Evolutionary conservation across 1,139 yeast species (phyloP).

Genomic region (Geotrichum klebahnii): DNA sequence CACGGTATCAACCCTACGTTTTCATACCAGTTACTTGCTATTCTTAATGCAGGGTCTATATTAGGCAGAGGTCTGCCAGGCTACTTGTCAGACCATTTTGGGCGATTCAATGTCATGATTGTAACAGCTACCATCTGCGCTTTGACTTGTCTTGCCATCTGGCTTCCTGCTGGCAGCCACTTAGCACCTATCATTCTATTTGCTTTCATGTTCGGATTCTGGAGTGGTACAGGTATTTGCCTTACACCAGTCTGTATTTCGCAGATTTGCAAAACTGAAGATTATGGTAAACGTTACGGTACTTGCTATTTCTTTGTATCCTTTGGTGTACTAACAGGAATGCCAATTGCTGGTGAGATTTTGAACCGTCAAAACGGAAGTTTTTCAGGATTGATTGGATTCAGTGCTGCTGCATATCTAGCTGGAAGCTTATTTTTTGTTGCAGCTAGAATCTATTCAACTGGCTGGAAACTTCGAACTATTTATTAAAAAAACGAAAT

Average conservation of each 20-base stretch:
- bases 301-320: slow-evolving; percentile 63
- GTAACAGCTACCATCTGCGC: slow-evolving; percentile 42
- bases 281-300: slow-evolving; percentile 66
- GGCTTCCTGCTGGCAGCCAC: slow-evolving; percentile 54
- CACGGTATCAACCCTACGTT: slow-evolving; percentile 41
- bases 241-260: slow-evolving; percentile 47
- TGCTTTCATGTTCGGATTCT: slow-evolving; percentile 52
- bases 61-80: slow-evolving; percentile 51
- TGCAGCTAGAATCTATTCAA: slow-evolving; percentile 12
- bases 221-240: slow-evolving; percentile 48
- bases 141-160: slow-evolving; percentile 40
- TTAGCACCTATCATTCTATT: slow-evolving; percentile 46
- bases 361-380: slow-evolving; percentile 23
- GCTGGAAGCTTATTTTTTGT: slow-evolving; percentile 9
- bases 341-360: slow-evolving; percentile 54
- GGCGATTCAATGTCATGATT: slow-evolving; percentile 53
- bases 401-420: slow-evolving; percentile 15
- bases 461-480: slow-evolving; percentile 15
- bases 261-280: slow-evolving; percentile 60
- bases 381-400: slow-evolving; percentile 14
- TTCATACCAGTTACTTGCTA: slow-evolving; percentile 46
- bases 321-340: slow-evolving; percentile 52
- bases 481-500: neutral
- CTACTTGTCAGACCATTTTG: slow-evolving; percentile 47
- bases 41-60: slow-evolving; percentile 48